Evolutionary conservation across 2,329 filamentous ascomycete genomes (phyloP), one percentile per base, ranked within the genome.

Genomic region (Cladophialophora exuberans): DNA sequence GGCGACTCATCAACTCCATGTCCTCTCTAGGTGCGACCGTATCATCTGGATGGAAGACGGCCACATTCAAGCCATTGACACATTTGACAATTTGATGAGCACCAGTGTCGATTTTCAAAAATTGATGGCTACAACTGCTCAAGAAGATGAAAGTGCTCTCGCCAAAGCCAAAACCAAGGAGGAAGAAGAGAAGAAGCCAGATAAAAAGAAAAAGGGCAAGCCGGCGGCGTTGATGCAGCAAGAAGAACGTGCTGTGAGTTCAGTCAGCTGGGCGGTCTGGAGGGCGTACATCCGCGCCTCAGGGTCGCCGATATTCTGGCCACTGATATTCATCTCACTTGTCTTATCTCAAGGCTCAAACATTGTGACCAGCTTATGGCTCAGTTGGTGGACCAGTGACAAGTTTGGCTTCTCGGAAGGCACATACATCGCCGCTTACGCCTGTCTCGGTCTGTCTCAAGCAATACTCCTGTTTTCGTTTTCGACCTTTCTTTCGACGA

Each of bases 21-120:
- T 97, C 4, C 81, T 97, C 4, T 91, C 83, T 67, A 86, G 91
- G 28, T 97, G 91, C 65, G 93, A 97, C 69, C 83, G 93, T 28
- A 93, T 97, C 61, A 85, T 97, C 44, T 92, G 91, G 84, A 92
- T 99, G 83, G 89, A 97, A 52, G 84, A 86, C 13, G 94, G 94
- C 39, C 84, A 80, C 50, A 88, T 97, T 51, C 84, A 89, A 69
- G 90, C 91, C 3, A 78, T 97, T 33, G 92, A 94, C 63, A 97
- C 92, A 0, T 97, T 93, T 65, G 84, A 89, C 28, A 92, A 95
- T 55, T 79, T 97, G 15, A 96, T 96, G 86, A 78, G 78, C 6
- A 79, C 87, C 60, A 88, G 94, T 64, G 76, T 79, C n/a, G 84
- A 83, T 3, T 97, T 97, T 75, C 85, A 85, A 66, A 80, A 86